Evolutionary conservation across 805 yeast genomes (phyloP), one percentile per base, ranked within the genome.

Genomic region (Schizosaccharomyces osmophilus): DNA sequence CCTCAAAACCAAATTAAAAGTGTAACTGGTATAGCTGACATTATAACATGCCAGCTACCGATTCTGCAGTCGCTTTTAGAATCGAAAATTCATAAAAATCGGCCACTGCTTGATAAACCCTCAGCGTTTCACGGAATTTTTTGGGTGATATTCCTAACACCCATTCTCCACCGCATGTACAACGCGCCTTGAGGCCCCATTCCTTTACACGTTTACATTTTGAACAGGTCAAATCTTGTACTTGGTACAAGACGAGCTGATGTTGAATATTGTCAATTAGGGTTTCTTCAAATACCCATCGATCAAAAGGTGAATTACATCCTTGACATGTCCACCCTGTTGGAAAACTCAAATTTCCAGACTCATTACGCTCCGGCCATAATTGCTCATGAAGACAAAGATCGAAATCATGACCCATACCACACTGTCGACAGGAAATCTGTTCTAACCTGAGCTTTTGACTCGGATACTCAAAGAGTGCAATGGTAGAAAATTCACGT

Each of bases 91-190:
- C 83, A 68, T 79, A 85, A 61, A 71, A 77, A 15, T 73, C 72
- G 0, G 90, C 80, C 15, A 87, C 82, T 63, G 79, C 81, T 26
- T 73, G 73, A 69, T 78, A 86, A 0, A 81, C 75, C 5, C 68
- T 69, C 2, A 82, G 67, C 61, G 75, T 74, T 60, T 73, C 72
- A 19, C 74, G 70, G 6, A 87, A 68, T 0, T 75, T 78, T 4
- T 68, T 71, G 59, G 73, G 73, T 4, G 74, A 68, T 24, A 82
- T 69, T 0, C 85, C 80, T 59, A 80, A 82, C 3, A 71, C 74
- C 95, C 95, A 88, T 17, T 72, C 69, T 8, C 99, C 99, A 0
- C 98, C 90, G 69, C 98, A 93, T 24, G 79, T 72, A 71, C 98
- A 94, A 69, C 81, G 81, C 39, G 75, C 75, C 41, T 87, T 78